Conservation (phyloP, 106 monocot species). For the Apostasia shenzhenica region DNA sequence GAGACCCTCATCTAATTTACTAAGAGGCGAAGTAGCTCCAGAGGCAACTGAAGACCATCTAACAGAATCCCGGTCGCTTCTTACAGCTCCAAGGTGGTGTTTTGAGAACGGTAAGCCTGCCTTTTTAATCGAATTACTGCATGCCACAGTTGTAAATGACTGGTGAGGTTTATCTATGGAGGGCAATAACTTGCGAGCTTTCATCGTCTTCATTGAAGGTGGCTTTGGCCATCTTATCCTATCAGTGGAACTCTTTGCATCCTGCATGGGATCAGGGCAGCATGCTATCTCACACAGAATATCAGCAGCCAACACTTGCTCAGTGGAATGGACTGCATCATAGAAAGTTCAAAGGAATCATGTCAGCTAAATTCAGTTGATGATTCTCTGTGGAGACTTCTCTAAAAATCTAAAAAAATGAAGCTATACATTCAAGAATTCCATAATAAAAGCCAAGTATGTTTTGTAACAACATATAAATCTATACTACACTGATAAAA, state of each 20-base stretch:
- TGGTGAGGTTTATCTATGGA: constrained; percentile 11
- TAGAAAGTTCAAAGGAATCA: neutral
- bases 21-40: constrained; percentile 12
- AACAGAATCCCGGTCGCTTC: constrained; percentile 21
- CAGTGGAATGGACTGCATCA: constrained; percentile 30
- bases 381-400: too few relatives aligned
- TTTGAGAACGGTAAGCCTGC: constrained; percentile 14
- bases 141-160: constrained; percentile 7
- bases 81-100: constrained; percentile 18
- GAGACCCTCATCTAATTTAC: constrained; percentile 21
- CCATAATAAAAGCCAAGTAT: too few relatives aligned
- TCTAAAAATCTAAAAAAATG: too few relatives aligned
- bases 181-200: constrained; percentile 19
- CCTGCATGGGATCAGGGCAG: neutral
- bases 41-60: constrained; percentile 27
- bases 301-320: constrained; percentile 36
- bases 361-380: too few relatives aligned
- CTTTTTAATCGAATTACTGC: constrained; percentile 22
- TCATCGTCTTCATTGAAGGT: constrained; percentile 30
- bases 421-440: too few relatives aligned
- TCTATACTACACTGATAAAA: too few relatives aligned
- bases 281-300: constrained; percentile 18
- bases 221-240: constrained; percentile 28
- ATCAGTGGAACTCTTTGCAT: neutral
- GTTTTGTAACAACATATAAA: too few relatives aligned